A percentile compares a stretch with the other conserved stretches of the same genome.
Conservation (phyloP, 257 asterid genomes). For the Solanum chiquidenum region DNA sequence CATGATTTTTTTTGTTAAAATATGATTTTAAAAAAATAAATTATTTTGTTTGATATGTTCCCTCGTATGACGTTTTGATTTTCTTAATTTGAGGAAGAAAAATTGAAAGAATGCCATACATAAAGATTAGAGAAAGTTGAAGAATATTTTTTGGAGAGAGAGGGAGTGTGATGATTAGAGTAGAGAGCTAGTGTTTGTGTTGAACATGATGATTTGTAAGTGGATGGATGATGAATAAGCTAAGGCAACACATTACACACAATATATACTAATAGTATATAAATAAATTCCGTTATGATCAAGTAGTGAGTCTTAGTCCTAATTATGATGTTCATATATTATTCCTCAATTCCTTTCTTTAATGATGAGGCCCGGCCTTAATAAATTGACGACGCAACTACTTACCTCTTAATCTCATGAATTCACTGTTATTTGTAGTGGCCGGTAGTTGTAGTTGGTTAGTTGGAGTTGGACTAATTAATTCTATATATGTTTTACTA, state of each 20-base stretch:
- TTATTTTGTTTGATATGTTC: too few relatives aligned
- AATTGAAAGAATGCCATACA: too few relatives aligned
- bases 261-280: neutral
- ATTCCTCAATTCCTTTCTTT: conserved; percentile 13
- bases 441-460: neutral
- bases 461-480: neutral
- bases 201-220: neutral
- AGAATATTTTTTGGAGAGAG: too few relatives aligned
- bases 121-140: neutral
- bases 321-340: conserved; percentile 17
- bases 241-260: neutral
- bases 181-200: neutral
- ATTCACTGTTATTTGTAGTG: neutral
- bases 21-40: too few relatives aligned
- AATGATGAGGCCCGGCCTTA: conserved; percentile 30
- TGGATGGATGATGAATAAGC: neutral
- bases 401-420: conserved; percentile 17
- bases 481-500: neutral
- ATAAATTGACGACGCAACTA: conserved; percentile 60
- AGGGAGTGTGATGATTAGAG: neutral
- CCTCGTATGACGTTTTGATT: too few relatives aligned
- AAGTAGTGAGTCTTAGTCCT: conserved; percentile 23
- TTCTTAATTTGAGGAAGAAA: too few relatives aligned
- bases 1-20: too few relatives aligned
- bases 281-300: conserved; percentile 35